These are phyloP conservation scores for Penicillium sp. DNA, from an alignment of 2,329 filamentous ascomycete species.

Conservation along the genomic window DNA sequence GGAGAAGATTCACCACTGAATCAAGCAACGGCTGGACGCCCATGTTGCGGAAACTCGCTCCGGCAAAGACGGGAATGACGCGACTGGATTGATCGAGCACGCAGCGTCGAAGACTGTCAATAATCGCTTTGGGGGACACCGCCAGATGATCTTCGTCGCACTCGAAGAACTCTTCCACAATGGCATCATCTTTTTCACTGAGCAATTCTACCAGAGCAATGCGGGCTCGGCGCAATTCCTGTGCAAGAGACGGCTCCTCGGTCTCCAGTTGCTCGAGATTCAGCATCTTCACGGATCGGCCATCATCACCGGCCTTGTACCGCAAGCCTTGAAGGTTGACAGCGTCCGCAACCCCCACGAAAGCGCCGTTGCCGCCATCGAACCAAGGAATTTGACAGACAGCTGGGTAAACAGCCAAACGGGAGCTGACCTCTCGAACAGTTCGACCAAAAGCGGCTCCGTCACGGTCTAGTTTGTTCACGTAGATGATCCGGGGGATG, in stretches of 20 bases:
- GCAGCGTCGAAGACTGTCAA: slow-evolving; percentile 66
- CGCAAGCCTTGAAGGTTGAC: slow-evolving; percentile 67
- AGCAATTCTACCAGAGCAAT: slow-evolving; percentile 73
- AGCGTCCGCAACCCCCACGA: slow-evolving; percentile 80
- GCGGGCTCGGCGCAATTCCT: slow-evolving; percentile 70
- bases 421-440: slow-evolving; percentile 74
- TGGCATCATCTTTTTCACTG: slow-evolving; percentile 78
- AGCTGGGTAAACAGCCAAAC: slow-evolving; percentile 76
- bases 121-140: slow-evolving; percentile 61
- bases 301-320: slow-evolving; percentile 64
- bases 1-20: slow-evolving; percentile 79
- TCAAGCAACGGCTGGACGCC: slow-evolving; percentile 89
- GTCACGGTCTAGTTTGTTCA: slow-evolving; percentile 81
- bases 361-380: slow-evolving; percentile 63
- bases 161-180: slow-evolving; percentile 80
- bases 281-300: slow-evolving; percentile 54
- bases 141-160: slow-evolving; percentile 64
- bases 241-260: slow-evolving; percentile 47
- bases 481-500: slow-evolving; percentile 74
- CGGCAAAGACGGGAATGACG: slow-evolving; percentile 83
- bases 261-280: slow-evolving; percentile 49
- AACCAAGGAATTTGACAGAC: slow-evolving; percentile 97
- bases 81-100: slow-evolving; percentile 60
- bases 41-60: slow-evolving; percentile 88
- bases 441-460: slow-evolving; percentile 78